Evolutionary conservation across 2,329 filamentous ascomycete species (phyloP).

Genomic region (Aureobasidium sp.): DNA sequence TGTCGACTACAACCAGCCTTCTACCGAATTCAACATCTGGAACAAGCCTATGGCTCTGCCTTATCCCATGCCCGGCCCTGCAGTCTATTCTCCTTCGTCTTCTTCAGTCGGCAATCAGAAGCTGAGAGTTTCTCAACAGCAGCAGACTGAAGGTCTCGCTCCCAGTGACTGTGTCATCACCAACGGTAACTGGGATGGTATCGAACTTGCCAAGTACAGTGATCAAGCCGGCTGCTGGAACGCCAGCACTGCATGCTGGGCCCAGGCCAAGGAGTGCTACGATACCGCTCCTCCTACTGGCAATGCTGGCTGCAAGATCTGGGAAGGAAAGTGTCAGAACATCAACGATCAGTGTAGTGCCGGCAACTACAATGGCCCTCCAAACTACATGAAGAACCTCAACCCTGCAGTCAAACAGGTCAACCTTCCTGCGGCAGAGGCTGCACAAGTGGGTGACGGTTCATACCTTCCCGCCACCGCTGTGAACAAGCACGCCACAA

Average conservation of each 20-base stretch:
- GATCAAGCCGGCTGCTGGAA: slow-evolving; percentile 33
- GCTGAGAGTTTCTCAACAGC: slow-evolving; percentile 17
- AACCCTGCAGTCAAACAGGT: slow-evolving; percentile 20
- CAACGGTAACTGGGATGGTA: slow-evolving; percentile 67
- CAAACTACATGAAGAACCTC: slow-evolving; percentile 36
- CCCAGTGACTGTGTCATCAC: slow-evolving; percentile 53
- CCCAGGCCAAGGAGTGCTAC: slow-evolving; percentile 56
- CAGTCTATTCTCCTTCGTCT: slow-evolving; percentile 42
- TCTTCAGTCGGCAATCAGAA: slow-evolving; percentile 21
- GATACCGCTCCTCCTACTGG: slow-evolving; percentile 53
- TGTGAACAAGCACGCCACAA: not conserved
- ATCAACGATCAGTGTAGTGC: slow-evolving; percentile 37
- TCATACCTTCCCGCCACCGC: not conserved
- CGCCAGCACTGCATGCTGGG: slow-evolving; percentile 39
- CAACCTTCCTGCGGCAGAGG: not conserved
- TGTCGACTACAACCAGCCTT: slow-evolving; percentile 47
- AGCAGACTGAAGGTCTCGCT: slow-evolving; percentile 44
- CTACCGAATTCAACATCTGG: slow-evolving; percentile 61
- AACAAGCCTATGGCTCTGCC: slow-evolving; percentile 42
- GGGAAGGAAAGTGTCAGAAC: slow-evolving; percentile 54
- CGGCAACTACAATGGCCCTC: slow-evolving; percentile 43
- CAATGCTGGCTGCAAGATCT: slow-evolving; percentile 51
- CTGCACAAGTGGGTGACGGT: slow-evolving; percentile 9
- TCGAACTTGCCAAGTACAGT: slow-evolving; percentile 52
- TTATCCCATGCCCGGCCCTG: slow-evolving; percentile 54